Conservation (phyloP, 257 asterid species). For the Verbena officinalis region DNA sequence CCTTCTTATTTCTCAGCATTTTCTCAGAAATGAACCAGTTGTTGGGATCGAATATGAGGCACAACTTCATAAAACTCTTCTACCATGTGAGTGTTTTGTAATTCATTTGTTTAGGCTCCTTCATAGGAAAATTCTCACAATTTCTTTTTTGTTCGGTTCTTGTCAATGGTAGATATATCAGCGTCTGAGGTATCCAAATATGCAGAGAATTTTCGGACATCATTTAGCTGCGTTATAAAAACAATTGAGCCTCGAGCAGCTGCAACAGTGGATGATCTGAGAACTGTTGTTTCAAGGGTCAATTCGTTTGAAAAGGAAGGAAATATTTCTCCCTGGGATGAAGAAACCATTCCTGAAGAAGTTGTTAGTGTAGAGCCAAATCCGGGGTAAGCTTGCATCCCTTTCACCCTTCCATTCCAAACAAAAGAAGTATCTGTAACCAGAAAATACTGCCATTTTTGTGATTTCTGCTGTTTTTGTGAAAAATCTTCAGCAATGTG, state of each 20-base stretch:
- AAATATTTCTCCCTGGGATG: conserved; percentile 77
- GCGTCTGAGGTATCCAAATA: conserved; percentile 83
- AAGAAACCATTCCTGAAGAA: conserved; percentile 87
- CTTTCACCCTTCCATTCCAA: conserved; percentile 9
- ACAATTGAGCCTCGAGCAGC: conserved; percentile 88
- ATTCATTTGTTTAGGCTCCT: conserved; percentile 16
- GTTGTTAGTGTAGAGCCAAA: conserved; percentile 65
- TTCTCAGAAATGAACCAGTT: conserved; percentile 91
- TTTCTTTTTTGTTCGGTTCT: conserved; percentile 15
- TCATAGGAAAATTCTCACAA: conserved; percentile 10
- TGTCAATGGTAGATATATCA: conserved; percentile 59
- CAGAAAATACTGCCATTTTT: conserved; percentile 17
- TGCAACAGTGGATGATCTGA: conserved; percentile 69
- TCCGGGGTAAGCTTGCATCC: conserved; percentile 70
- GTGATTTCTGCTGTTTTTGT: conserved; percentile 24
- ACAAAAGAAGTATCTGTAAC: conserved; percentile 15
- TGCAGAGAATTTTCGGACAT: conserved; percentile 71
- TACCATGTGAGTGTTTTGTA: conserved; percentile 67
- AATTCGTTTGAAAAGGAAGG: conserved; percentile 66
- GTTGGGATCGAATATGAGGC: conserved; percentile 94
- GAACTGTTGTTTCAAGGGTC: conserved; percentile 62
- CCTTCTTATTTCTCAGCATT: conserved; percentile 61
- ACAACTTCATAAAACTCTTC: conserved; percentile 84
- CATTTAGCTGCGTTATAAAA: conserved; percentile 81
- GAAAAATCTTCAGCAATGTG: conserved; percentile 15